phyloP scores from a whole-genome alignment of 495 filamentous ascomycete species.

The Xylaria longipes region DNA sequence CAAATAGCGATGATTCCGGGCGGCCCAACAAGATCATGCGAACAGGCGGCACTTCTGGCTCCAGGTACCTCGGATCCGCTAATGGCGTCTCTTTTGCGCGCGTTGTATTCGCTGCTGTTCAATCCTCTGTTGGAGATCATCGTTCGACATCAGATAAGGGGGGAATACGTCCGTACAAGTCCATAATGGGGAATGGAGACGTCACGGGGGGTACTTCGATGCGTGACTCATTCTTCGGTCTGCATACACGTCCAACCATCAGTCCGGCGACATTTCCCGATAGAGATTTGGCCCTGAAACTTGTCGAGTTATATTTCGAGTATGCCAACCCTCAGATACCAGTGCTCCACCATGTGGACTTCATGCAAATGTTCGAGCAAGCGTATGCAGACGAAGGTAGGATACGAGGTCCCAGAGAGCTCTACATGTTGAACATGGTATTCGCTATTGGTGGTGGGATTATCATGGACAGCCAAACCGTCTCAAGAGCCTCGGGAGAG shows the following conservation, averaged over 20 bases:
- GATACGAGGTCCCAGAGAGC: slow-evolving; percentile 77
- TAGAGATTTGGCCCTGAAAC: slow-evolving; percentile 68
- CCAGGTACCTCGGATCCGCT: slow-evolving; percentile 81
- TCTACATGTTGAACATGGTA: slow-evolving; percentile 96
- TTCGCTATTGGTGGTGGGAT: slow-evolving; percentile 96
- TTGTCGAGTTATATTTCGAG: slow-evolving; percentile 89
- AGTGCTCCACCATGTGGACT: slow-evolving; percentile 85
- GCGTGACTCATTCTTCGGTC: slow-evolving; percentile 93
- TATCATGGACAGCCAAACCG: slow-evolving; percentile 68
- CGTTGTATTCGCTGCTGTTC: slow-evolving; percentile 93
- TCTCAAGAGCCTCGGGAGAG: slow-evolving; percentile 34
- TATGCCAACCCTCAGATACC: slow-evolving; percentile 96
- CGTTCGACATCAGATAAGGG: slow-evolving; percentile 60
- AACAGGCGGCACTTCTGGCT: slow-evolving; percentile 76
- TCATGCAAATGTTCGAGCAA: slow-evolving; percentile 80
- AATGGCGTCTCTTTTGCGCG: slow-evolving; percentile 94
- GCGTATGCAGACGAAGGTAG: slow-evolving; percentile 74
- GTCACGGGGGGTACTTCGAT: slow-evolving; percentile 69
- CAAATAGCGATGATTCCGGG: slow-evolving; percentile 63
- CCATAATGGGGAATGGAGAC: slow-evolving; percentile 39
- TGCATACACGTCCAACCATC: slow-evolving; percentile 88
- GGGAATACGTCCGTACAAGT: slow-evolving; percentile 51
- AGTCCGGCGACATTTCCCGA: slow-evolving; percentile 85
- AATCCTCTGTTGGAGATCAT: slow-evolving; percentile 79
- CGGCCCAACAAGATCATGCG: slow-evolving; percentile 76